A percentile compares a stretch with the other conserved stretches of the same genome.
Evolutionary conservation across 2,329 filamentous ascomycete genomes (phyloP).

Genomic region (Penicillium paneum): DNA sequence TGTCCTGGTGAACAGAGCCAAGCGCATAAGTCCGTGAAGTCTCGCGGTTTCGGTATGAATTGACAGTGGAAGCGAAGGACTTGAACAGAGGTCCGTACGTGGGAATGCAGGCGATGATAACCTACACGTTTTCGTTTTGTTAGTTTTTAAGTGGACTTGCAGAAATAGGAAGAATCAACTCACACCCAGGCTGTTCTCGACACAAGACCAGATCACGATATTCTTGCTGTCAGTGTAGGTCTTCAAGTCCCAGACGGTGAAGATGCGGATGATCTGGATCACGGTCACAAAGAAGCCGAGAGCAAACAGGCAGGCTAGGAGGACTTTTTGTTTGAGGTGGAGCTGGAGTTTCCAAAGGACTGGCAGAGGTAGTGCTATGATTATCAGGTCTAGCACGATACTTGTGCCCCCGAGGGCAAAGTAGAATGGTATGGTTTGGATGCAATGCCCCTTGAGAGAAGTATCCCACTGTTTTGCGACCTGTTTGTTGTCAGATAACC

Average conservation of each 20-base stretch:
- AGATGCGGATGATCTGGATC: conserved; percentile 52
- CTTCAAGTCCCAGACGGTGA: conserved; percentile 46
- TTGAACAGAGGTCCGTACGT: conserved; percentile 45
- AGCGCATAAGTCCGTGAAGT: conserved; percentile 2
- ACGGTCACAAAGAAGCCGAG: conserved; percentile 53
- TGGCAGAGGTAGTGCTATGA: conserved; percentile 26
- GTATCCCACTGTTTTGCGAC: conserved; percentile 46
- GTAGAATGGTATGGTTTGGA: conserved; percentile 45
- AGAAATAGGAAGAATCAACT: neutral
- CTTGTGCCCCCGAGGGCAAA: conserved; percentile 35
- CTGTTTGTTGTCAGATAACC: conserved; percentile 16
- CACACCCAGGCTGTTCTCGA: conserved; percentile 48
- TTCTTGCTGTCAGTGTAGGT: conserved; percentile 47
- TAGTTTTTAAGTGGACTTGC: neutral
- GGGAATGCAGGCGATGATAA: conserved; percentile 44
- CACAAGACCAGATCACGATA: conserved; percentile 46
- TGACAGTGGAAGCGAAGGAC: conserved; percentile 18
- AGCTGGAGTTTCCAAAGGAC: conserved; percentile 23
- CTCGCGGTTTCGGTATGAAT: conserved; percentile 12
- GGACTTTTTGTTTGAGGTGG: conserved; percentile 23
- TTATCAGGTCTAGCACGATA: conserved; percentile 23
- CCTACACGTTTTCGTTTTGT: conserved; percentile 7
- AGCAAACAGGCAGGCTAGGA: conserved; percentile 46
- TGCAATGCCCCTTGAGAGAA: conserved; percentile 39
- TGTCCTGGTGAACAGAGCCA: neutral